Conservation (phyloP, 176 grass and related monocot species). For the Bonia amplexicaulis region DNA sequence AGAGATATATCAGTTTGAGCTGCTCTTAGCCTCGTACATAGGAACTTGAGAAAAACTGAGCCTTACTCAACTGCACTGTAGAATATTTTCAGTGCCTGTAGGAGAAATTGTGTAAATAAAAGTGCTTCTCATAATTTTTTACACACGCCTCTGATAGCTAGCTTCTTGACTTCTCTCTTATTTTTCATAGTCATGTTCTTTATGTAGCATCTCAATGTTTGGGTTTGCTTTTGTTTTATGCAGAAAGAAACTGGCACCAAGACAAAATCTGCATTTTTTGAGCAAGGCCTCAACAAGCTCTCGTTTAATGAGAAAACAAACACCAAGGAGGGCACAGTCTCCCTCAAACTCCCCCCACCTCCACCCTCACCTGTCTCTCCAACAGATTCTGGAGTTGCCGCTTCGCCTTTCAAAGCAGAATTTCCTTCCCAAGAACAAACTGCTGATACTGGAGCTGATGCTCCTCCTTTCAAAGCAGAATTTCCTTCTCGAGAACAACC, state of each 20-base stretch:
- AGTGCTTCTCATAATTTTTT: background rate
- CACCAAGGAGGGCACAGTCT: conserved; percentile 53
- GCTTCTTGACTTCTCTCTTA: background rate
- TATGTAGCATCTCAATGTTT: background rate
- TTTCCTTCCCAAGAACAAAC: conserved; percentile 41
- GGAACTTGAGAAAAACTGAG: background rate
- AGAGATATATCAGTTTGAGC: background rate
- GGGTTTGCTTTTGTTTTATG: background rate
- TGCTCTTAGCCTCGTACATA: background rate
- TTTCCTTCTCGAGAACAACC: conserved; percentile 36
- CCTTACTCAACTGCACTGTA: background rate
- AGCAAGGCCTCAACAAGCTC: conserved; percentile 80
- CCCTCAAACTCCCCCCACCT: conserved; percentile 74
- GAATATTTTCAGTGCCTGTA: conserved; percentile 4
- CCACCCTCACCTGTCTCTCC: conserved; percentile 60
- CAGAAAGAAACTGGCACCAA: conserved; percentile 61
- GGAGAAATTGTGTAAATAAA: background rate
- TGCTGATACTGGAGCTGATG: background rate
- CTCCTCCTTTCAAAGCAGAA: conserved; percentile 45
- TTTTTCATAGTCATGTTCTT: background rate
- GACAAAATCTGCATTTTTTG: conserved; percentile 62
- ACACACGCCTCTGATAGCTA: background rate
- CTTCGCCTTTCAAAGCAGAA: conserved; percentile 49
- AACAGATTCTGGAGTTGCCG: conserved; percentile 23
- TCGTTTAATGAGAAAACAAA: conserved; percentile 51